Percentiles rank a stretch among this genome's conserved stretches.
Evolutionary conservation across 805 yeast species (phyloP).

Genomic region (Ogataea ganodermae): DNA sequence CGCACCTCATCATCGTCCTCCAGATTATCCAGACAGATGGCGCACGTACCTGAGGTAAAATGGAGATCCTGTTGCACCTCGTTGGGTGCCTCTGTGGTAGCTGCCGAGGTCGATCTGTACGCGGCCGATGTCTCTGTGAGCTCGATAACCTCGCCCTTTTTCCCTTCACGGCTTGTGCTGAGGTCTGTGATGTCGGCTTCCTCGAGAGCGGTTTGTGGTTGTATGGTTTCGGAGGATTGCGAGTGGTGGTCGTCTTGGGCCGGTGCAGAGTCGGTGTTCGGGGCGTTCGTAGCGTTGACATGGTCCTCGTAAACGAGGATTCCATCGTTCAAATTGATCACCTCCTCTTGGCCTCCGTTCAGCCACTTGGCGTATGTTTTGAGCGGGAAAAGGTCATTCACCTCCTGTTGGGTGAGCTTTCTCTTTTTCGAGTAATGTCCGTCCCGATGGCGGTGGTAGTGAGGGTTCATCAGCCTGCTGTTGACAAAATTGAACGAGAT

Average conservation of each 20-base stretch:
- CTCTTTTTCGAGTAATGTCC: constrained; percentile 47
- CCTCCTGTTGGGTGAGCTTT: constrained; percentile 55
- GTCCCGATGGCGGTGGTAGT: constrained; percentile 27
- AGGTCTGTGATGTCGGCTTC: constrained; percentile 21
- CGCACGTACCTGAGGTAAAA: constrained; percentile 70
- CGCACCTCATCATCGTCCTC: constrained; percentile 66
- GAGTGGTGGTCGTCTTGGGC: constrained; percentile 4
- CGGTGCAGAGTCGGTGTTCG: too few species aligned
- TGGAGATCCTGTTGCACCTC: constrained; percentile 37
- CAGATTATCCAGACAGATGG: constrained; percentile 71
- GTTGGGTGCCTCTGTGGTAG: constrained; percentile 10
- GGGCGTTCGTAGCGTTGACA: constrained; percentile 31
- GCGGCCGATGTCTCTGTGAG: constrained; percentile 8
- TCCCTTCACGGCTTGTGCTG: neutral
- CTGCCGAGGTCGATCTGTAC: constrained; percentile 7
- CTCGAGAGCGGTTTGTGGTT: neutral
- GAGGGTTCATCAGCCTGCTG: constrained; percentile 9
- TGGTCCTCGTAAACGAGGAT: constrained; percentile 38
- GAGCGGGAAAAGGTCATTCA: constrained; percentile 60
- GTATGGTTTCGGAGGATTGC: neutral
- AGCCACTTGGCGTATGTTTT: constrained; percentile 62
- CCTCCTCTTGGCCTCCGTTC: constrained; percentile 59
- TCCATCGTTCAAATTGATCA: constrained; percentile 44
- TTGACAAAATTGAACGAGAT: constrained; percentile 11
- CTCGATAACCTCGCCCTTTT: constrained; percentile 11